Evolutionary conservation across 352 stramenopile species (phyloP), one percentile per base, ranked within the genome.

Genomic region (Pelagophyceae sp.): DNA sequence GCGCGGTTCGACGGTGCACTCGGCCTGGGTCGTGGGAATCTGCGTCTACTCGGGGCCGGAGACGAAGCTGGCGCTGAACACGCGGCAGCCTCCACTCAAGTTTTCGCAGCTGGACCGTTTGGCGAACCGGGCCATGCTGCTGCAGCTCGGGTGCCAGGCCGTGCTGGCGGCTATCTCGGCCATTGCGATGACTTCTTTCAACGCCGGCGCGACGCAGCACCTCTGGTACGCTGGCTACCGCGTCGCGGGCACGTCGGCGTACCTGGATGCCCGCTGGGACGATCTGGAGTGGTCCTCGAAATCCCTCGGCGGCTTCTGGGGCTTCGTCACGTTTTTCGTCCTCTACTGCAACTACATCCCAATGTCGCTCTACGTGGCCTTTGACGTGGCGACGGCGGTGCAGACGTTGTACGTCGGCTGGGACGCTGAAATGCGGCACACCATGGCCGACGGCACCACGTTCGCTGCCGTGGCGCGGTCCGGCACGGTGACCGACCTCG

Each of bases 331-430:
- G 83, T 96, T 94, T 83, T 91, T 96, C 50, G 81, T 97, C 40
- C 83, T 96, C 77, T 63, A 93, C 92, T 80, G 54, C 80, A 89
- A 94, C 79, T 90, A 97, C 51, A 94, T 97, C 60, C 92, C 92
- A 23, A 94, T 97, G 77, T 94, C 90, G 76, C 86, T 97, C 20
- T 97, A 97, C 83, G 90, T 96, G 37, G 91, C 86, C n/a, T 93
- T 96, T 84, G 91, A 88, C 60, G 91, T 95, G 29, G 89, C 95
- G 1, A 93, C 92, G 72, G 91, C 91, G 0, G 76, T 96, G 25
- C 92, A 97, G 79, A 85, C 88, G 0, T 84, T 83, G 27, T 95
- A 96, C 79, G 96, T 97, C 83, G 85, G 87, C n/a, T 91, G 86
- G 85, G 90, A 84, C 61, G 50, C 80, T 6, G 32, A 77, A 1